Conservation (phyloP, 2,329 filamentous ascomycete genomes). For the Botrytis tulipae region DNA sequence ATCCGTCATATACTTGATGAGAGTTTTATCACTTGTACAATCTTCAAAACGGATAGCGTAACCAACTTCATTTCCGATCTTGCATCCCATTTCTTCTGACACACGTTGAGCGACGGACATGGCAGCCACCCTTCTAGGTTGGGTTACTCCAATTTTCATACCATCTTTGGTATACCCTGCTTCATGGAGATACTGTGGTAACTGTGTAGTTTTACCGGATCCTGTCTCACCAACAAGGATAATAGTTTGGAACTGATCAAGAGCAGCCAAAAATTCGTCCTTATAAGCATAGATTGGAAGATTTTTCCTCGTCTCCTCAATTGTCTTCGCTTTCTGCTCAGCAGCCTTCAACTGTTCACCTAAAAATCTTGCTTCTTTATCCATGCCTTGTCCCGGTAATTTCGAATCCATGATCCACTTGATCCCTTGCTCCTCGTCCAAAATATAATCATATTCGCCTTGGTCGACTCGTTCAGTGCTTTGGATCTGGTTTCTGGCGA, state of each 20-base stretch:
- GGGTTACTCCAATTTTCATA: constrained; percentile 86
- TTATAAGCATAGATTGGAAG: constrained; percentile 88
- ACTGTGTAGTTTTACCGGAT: constrained; percentile 91
- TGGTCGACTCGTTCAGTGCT: constrained; percentile 72
- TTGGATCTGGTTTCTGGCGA: constrained; percentile 82
- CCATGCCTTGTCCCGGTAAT: constrained; percentile 67
- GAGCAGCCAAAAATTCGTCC: constrained; percentile 79
- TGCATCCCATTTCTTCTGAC: constrained; percentile 87
- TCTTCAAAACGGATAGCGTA: constrained; percentile 96
- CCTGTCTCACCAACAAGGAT: constrained; percentile 95
- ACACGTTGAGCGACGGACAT: constrained; percentile 98
- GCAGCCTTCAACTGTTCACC: constrained; percentile 82
- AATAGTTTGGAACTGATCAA: constrained; percentile 81
- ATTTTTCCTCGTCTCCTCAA: constrained; percentile 87
- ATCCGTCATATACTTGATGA: constrained; percentile 96
- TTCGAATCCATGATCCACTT: constrained; percentile 77
- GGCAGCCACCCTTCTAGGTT: constrained; percentile 90
- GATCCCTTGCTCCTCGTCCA: constrained; percentile 86
- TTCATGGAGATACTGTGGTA: constrained; percentile 91
- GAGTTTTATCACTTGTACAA: constrained; percentile 83
- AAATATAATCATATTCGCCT: constrained; percentile 86
- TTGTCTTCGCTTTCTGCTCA: constrained; percentile 81
- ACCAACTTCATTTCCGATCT: constrained; percentile 87
- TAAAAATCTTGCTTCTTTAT: constrained; percentile 74
- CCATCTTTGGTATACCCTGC: constrained; percentile 83